Conservation (phyloP, 345 rosid genomes). For the Linum lewisii region DNA sequence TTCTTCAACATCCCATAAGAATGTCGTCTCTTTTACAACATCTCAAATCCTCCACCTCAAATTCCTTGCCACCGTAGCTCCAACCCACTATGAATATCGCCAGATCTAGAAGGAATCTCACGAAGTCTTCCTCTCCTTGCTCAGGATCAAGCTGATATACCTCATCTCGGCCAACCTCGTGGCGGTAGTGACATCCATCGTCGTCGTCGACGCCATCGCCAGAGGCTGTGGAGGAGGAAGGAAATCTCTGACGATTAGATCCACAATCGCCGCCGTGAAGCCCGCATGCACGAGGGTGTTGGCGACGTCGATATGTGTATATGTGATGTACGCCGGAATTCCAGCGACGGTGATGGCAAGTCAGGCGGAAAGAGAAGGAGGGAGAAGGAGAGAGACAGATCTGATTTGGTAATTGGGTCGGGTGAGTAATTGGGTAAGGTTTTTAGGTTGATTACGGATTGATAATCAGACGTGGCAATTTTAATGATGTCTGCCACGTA, state of each 20-base stretch:
- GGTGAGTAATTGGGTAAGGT: conserved; percentile 27
- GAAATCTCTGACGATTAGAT: conserved; percentile 16
- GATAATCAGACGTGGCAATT: too few species aligned
- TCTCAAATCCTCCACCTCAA: conserved; percentile 48
- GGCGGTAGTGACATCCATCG: conserved; percentile 41
- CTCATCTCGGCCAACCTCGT: conserved; percentile 42
- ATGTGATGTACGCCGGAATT: conserved; percentile 30
- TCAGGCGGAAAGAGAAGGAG: conserved; percentile 7
- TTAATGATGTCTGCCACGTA: too few species aligned
- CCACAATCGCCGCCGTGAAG: conserved; percentile 21
- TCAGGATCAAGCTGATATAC: conserved; percentile 37
- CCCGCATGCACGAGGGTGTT: conserved; percentile 31
- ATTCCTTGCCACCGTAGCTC: conserved; percentile 34
- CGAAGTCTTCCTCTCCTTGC: too few species aligned
- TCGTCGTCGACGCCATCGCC: conserved; percentile 26
- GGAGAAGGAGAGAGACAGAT: conserved; percentile 12
- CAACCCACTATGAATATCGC: too few species aligned
- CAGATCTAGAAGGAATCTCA: too few species aligned
- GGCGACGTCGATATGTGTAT: conserved; percentile 44
- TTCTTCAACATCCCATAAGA: too few species aligned
- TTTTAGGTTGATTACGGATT: conserved; percentile 43
- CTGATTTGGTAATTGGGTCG: conserved; percentile 17
- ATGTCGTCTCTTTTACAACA: too few species aligned
- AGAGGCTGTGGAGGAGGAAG: conserved; percentile 25
- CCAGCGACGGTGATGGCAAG: conserved; percentile 22